Evolutionary conservation across 768 basidiomycete genomes (phyloP).

Genomic region (Tylopilus plumbeoviolaceoides): DNA sequence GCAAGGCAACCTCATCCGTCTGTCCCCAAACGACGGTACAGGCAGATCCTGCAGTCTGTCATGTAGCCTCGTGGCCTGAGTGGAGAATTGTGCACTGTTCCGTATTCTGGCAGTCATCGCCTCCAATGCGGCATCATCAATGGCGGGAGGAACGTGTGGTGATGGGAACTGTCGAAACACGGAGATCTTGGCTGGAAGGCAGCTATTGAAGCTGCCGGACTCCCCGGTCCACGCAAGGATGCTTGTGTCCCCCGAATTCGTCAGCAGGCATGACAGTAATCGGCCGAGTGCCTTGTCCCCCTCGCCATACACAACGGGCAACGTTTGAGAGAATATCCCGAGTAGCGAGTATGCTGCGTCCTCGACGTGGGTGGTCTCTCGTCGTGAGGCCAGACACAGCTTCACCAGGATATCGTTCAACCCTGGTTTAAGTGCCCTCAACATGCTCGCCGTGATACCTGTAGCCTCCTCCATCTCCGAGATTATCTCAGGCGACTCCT

Average conservation of each 20-base stretch:
- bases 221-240: slow-evolving; percentile 4
- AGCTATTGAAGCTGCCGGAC: slow-evolving; percentile 8
- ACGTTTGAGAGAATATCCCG: slow-evolving; percentile 1
- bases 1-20: slow-evolving; percentile 9
- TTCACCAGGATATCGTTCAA: slow-evolving; percentile 8
- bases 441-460: background rate
- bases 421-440: slow-evolving; percentile 5
- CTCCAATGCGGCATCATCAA: background rate
- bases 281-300: background rate
- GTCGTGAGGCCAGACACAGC: slow-evolving; percentile 7
- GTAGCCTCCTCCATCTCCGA: slow-evolving; percentile 10
- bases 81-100: background rate
- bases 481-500: slow-evolving; percentile 2
- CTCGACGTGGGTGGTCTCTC: slow-evolving; percentile 4
- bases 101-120: background rate
- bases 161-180: background rate
- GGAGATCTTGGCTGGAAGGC: background rate
- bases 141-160: background rate
- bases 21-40: background rate
- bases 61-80: background rate
- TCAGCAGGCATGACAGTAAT: slow-evolving; percentile 3
- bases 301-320: slow-evolving; percentile 11
- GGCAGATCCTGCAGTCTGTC: background rate
- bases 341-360: slow-evolving; percentile 13
- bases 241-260: background rate